Evolutionary conservation across 2,329 filamentous ascomycete genomes (phyloP).

Genomic region (Verticillium dahliae): DNA sequence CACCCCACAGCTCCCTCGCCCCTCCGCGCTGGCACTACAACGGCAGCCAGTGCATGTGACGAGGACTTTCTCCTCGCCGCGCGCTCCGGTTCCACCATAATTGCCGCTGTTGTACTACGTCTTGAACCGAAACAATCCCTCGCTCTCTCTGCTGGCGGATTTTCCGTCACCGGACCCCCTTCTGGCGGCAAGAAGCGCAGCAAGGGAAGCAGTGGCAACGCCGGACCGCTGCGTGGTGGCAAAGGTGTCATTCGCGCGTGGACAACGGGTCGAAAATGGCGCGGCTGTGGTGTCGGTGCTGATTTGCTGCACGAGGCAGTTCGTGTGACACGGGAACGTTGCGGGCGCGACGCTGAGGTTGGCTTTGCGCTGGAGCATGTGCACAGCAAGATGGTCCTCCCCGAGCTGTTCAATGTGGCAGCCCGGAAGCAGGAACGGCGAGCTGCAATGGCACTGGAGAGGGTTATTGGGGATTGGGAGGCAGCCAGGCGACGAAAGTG

Average conservation of each 20-base stretch:
- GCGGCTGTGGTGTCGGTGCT: conserved; percentile 64
- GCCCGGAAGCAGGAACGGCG: conserved; percentile 54
- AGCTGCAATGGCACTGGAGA: conserved; percentile 47
- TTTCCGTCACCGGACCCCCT: conserved; percentile 15
- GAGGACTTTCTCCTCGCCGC: conserved; percentile 59
- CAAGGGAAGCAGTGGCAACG: conserved; percentile 30
- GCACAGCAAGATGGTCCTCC: conserved; percentile 60
- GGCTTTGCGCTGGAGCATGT: conserved; percentile 74
- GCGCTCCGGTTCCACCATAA: conserved; percentile 60
- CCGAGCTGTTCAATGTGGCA: conserved; percentile 52
- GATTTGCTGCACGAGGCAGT: conserved; percentile 70
- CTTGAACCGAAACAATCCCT: conserved; percentile 39
- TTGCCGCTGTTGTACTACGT: conserved; percentile 64
- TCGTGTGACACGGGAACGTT: conserved; percentile 57
- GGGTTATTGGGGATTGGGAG: conserved; percentile 43
- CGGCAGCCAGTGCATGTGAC: conserved; percentile 15
- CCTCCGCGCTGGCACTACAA: background rate
- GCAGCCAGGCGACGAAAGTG: conserved; percentile 38
- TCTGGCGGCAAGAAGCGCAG: conserved; percentile 21
- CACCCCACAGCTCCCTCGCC: conserved; percentile 15
- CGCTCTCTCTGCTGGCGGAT: background rate
- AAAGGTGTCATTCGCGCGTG: conserved; percentile 72
- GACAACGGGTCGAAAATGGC: conserved; percentile 67
- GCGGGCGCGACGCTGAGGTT: conserved; percentile 60
- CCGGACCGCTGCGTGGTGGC: conserved; percentile 46